Evolutionary conservation across 768 basidiomycete species (phyloP), one percentile per base, ranked within the genome.

Genomic region (Suillus hirtellus): DNA sequence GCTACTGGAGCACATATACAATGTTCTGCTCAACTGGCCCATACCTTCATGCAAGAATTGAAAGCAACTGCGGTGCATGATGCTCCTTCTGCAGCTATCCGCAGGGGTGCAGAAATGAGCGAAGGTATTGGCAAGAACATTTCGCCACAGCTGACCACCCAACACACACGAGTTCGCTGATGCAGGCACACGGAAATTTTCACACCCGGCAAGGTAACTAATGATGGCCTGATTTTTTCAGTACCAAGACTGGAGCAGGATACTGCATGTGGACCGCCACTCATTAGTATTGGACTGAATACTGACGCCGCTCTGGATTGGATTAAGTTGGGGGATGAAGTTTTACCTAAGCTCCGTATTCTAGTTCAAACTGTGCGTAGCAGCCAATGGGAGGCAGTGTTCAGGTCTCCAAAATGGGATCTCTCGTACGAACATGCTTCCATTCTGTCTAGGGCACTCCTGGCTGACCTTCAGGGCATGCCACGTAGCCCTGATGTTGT

Each of bases 211-310:
- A n/a, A n/a, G 37, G 3, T 37, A 37, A 37, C 10, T 11, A 37
- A 11, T 37, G 3, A 37, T 37, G 37, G 37, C n/a, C n/a, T n/a
- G n/a, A n/a, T n/a, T n/a, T n/a, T n/a, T n/a, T n/a, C n/a, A n/a
- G n/a, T n/a, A n/a, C n/a, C n/a, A n/a, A n/a, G n/a, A n/a, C n/a
- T n/a, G n/a, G n/a, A n/a, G n/a, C n/a, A n/a, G n/a, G n/a, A n/a
- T n/a, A n/a, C n/a, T n/a, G n/a, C n/a, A n/a, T n/a, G n/a, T n/a
- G n/a, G n/a, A n/a, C n/a, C n/a, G 12, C 37, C 61, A 1, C 40
- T 65, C 4, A 65, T 66, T 43, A 66, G 66, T 19, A 59, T 64
- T 60, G 63, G 63, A 24, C 24, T 43, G 1, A 61, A 62, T 15
- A 54, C 56, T 27, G 59, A 66, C 56, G 50, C 59, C 15, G 34